phyloP scores from a whole-genome alignment of 495 filamentous ascomycete species.

The Tirmania nivea region DNA sequence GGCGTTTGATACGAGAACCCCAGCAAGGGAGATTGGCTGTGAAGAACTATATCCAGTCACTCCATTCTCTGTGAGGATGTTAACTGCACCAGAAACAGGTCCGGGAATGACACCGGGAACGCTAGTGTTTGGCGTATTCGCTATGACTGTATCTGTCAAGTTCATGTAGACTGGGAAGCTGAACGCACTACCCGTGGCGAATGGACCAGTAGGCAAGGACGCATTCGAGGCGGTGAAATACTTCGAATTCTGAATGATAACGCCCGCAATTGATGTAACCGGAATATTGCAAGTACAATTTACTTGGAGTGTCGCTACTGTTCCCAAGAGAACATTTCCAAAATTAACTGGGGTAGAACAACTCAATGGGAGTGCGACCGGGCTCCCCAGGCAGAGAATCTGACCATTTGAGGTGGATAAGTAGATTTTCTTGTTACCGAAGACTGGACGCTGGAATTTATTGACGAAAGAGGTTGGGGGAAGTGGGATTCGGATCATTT shows the following conservation, averaged over 20 bases:
- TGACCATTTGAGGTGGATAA: conserved; percentile 22
- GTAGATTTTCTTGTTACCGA: conserved; percentile 28
- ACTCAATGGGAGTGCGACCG: conserved; percentile 23
- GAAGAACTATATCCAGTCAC: conserved; percentile 18
- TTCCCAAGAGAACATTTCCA: conserved; percentile 22
- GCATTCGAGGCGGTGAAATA: too few species aligned
- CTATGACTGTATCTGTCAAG: too few species aligned
- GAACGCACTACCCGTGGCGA: too few species aligned
- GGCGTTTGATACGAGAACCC: conserved; percentile 22
- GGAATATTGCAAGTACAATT: conserved; percentile 21
- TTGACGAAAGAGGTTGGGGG: conserved; percentile 22
- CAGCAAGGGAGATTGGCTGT: conserved; percentile 22
- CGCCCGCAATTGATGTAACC: conserved; percentile 18
- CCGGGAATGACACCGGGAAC: too few species aligned
- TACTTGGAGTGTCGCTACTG: conserved; percentile 13
- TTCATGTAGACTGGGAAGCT: too few species aligned
- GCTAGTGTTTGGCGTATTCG: too few species aligned
- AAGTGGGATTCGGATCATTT: conserved; percentile 22
- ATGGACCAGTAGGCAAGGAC: too few species aligned
- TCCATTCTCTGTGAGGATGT: conserved; percentile 1
- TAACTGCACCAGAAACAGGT: too few species aligned
- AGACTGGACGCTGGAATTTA: conserved; percentile 29
- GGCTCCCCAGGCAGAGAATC: conserved; percentile 25
- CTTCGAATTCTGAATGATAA: conserved; percentile 10
- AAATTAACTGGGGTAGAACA: conserved; percentile 25